These are phyloP conservation scores for Globisporangium iwayamae DNA, from an alignment of 352 stramenopile genomes.

Conservation along the genomic window DNA sequence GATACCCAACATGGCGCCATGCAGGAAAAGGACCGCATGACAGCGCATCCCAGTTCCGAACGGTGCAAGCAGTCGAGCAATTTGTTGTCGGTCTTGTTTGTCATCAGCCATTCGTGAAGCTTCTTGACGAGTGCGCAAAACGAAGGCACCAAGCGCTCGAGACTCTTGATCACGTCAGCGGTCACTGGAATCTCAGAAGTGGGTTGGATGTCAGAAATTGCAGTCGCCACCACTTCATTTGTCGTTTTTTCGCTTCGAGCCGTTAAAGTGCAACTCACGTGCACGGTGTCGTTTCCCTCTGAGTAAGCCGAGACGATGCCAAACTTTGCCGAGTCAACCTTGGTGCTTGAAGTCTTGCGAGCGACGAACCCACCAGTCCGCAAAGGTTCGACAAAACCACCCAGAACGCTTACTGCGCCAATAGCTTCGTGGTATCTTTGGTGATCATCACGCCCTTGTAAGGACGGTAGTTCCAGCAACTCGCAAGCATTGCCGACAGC, in stretches of 20 bases:
- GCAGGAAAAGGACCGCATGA: slow-evolving; percentile 50
- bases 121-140: slow-evolving; percentile 37
- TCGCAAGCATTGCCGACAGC: slow-evolving; percentile 16
- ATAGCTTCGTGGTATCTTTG: slow-evolving; percentile 36
- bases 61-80: slow-evolving; percentile 22
- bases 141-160: slow-evolving; percentile 32
- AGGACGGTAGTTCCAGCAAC: slow-evolving; percentile 13
- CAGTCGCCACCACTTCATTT: slow-evolving; percentile 7
- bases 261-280: background rate
- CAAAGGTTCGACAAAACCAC: slow-evolving; percentile 40
- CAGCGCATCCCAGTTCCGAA: slow-evolving; percentile 48
- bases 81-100: slow-evolving; percentile 14
- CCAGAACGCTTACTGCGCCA: slow-evolving; percentile 40
- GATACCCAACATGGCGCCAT: slow-evolving; percentile 44
- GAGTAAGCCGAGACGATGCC: slow-evolving; percentile 33
- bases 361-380: slow-evolving; percentile 35
- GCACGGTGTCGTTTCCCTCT: slow-evolving; percentile 34
- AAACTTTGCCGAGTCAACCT: slow-evolving; percentile 1
- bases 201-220: slow-evolving; percentile 22
- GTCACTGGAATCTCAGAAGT: slow-evolving; percentile 29
- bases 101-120: slow-evolving; percentile 36
- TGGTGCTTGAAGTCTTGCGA: slow-evolving; percentile 10
- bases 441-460: slow-evolving; percentile 5
- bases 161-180: slow-evolving; percentile 18
- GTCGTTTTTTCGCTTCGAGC: background rate